Percentiles rank a stretch among this genome's conserved stretches.
These are phyloP conservation scores for Exophiala aquamarina DNA, from an alignment of 2,329 filamentous ascomycete genomes.

Conservation along the genomic window DNA sequence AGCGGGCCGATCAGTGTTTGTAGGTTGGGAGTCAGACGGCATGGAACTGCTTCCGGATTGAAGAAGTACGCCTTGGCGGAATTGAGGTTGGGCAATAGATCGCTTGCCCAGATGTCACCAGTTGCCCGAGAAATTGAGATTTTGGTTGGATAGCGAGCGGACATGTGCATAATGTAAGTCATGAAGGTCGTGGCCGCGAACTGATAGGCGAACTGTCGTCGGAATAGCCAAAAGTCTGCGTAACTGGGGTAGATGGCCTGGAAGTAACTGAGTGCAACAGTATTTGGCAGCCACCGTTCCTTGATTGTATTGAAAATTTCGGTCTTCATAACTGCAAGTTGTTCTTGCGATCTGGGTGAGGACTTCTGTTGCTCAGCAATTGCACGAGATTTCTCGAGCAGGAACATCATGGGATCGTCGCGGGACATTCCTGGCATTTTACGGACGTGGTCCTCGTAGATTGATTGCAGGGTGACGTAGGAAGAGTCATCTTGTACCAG, in stretches of 20 bases:
- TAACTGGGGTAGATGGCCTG: conserved; percentile 83
- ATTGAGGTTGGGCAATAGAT: conserved; percentile 89
- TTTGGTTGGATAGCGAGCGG: conserved; percentile 92
- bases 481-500: conserved; percentile 95
- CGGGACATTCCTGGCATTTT: conserved; percentile 71
- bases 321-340: conserved; percentile 70
- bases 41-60: conserved; percentile 92
- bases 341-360: conserved; percentile 56
- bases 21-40: conserved; percentile 94
- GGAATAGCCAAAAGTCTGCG: conserved; percentile 97
- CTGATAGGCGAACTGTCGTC: conserved; percentile 93
- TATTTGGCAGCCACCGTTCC: conserved; percentile 85
- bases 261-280: conserved; percentile 84
- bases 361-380: conserved; percentile 67
- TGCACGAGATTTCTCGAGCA: conserved; percentile 87
- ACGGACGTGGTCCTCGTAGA: conserved; percentile 95
- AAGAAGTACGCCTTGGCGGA: conserved; percentile 83
- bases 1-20: conserved; percentile 95
- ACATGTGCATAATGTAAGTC: conserved; percentile 98
- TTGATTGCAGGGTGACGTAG: conserved; percentile 88
- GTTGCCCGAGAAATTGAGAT: conserved; percentile 83
- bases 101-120: conserved; percentile 94
- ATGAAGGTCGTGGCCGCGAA: conserved; percentile 94
- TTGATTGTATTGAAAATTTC: conserved; percentile 96
- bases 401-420: conserved; percentile 92